Base-by-base conservation (phyloP, 2,329 filamentous ascomycete genomes). In the Parasarocladium wereldwijsianum region DNA sequence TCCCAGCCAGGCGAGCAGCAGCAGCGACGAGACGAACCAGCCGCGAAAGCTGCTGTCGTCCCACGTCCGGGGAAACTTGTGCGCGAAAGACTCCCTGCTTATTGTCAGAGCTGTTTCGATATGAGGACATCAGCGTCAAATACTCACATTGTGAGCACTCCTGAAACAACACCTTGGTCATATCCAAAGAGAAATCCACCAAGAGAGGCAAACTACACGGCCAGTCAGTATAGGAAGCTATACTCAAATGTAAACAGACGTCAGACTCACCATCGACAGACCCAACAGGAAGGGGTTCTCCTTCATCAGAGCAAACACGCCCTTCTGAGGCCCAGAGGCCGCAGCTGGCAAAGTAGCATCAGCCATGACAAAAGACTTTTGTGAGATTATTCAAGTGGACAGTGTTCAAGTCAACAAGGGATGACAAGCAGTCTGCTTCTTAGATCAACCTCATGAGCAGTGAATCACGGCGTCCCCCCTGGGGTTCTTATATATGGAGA, bases 11-110 rank as follows among this genome's bases (percentile, higher is more conserved):
- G 58, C 60, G 31, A 57, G 47, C 1, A 65, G 45, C 8, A 64
- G 42, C 4, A 68, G 43, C 3, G 55, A 60, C 5, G 64, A 64
- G 2, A 65, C 60, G 31, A 66, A 64, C 62, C 63, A 66, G 18
- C 62, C 62, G 35, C 65, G 62, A 44, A 62, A 62, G 8, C 53
- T 41, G 34, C 51, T 57, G 34, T 65, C 58, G 1, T 48, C 33
- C 28, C 52, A 58, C 11, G 63, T 49, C 6, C 47, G 41, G 50
- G 63, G 63, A 15, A 61, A 44, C 13, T 41, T 42, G 25, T 41
- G 39, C 12, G 32, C 32, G 26, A 36, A 36, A 6, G 32, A 34
- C 22, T 34, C 32, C 17, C n/a, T n/a, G n/a, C n/a, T n/a, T n/a
- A n/a, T n/a, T n/a, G n/a, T n/a, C n/a, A n/a, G n/a, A n/a, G n/a